These are phyloP conservation scores for Halophytophthora polymorphica DNA, from an alignment of 352 stramenopile genomes.

Conservation along the genomic window DNA sequence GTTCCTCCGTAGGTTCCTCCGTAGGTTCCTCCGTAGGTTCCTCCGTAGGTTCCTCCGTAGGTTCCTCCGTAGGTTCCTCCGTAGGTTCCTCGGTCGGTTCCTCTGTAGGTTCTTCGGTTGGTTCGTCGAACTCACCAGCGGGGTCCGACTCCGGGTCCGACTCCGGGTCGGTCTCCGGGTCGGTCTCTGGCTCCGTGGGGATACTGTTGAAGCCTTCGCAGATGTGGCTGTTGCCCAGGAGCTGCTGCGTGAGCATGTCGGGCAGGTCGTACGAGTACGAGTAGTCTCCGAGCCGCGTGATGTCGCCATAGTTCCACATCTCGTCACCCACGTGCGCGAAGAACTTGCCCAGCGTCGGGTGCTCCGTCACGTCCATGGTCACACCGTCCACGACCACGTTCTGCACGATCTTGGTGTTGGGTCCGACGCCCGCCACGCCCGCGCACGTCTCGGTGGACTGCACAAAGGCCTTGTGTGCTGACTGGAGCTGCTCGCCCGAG, in stretches of 20 bases:
- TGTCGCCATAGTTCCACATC: conserved; percentile 61
- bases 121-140: background rate
- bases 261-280: conserved; percentile 74
- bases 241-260: conserved; percentile 29
- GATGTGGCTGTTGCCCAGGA: conserved; percentile 1
- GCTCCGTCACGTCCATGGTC: conserved; percentile 33
- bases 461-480: conserved; percentile 35
- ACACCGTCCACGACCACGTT: conserved; percentile 28
- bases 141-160: background rate
- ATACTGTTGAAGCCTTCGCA: conserved; percentile 9
- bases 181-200: conserved; percentile 3
- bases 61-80: too few relatives aligned
- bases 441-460: conserved; percentile 29
- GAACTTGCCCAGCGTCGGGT: conserved; percentile 23
- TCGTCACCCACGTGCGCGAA: conserved; percentile 26
- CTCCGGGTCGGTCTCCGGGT: background rate
- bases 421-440: conserved; percentile 27
- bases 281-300: conserved; percentile 62
- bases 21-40: too few relatives aligned
- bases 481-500: conserved; percentile 28
- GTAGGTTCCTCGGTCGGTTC: background rate
- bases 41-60: too few relatives aligned
- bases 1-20: too few relatives aligned
- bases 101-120: conserved; percentile 12
- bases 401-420: conserved; percentile 30